These are phyloP conservation scores for Kuraishia piskuri DNA, from an alignment of 805 yeast genomes.

Conservation along the genomic window DNA sequence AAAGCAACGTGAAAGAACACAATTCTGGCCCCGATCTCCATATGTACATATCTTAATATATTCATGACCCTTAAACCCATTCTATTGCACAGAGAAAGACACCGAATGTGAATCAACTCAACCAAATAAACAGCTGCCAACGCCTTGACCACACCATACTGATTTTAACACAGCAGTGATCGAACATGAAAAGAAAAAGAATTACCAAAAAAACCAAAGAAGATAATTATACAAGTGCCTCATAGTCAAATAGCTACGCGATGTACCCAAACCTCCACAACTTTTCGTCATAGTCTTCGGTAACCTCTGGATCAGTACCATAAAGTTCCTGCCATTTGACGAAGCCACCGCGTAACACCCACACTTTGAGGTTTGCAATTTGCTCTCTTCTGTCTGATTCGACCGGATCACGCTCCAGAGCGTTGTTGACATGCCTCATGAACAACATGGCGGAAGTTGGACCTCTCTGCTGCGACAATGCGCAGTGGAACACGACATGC, in stretches of 20 bases:
- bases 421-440: constrained; percentile 29
- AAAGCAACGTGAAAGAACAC: background rate
- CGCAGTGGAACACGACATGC: constrained; percentile 83
- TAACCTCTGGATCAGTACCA: constrained; percentile 57
- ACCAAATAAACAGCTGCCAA: background rate
- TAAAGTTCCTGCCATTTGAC: constrained; percentile 70
- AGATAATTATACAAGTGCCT: background rate
- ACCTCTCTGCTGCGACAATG: constrained; percentile 85
- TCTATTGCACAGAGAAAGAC: background rate
- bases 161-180: background rate
- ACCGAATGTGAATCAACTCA: background rate
- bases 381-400: constrained; percentile 13
- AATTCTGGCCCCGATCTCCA: too few relatives aligned
- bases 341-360: constrained; percentile 81
- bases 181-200: background rate
- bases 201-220: too few relatives aligned
- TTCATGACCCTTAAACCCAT: background rate
- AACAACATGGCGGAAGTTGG: constrained; percentile 74
- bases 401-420: background rate
- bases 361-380: constrained; percentile 38
- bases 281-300: constrained; percentile 48
- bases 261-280: constrained; percentile 19
- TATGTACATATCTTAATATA: background rate
- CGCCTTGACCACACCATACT: background rate
- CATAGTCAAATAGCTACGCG: background rate